A percentile compares a stretch with the other conserved stretches of the same genome.
phyloP scores from a whole-genome alignment of 768 basidiomycete species.

The Roridomyces roridus region DNA sequence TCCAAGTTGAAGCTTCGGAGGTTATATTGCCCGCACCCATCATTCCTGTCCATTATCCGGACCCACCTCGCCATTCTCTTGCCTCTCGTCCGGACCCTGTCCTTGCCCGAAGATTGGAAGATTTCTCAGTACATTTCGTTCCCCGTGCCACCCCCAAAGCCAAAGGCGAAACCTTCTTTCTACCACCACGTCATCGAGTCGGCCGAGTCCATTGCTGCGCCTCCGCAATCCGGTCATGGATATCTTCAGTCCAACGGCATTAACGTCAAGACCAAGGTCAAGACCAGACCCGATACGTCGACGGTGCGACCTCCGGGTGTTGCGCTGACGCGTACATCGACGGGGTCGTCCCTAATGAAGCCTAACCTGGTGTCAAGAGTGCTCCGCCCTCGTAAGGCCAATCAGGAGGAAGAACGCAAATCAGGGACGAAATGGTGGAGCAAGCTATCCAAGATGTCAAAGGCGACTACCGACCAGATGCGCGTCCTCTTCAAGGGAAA shows the following conservation, averaged over 20 bases:
- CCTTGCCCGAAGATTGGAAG: constrained; percentile 13
- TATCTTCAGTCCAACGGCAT: constrained; percentile 4
- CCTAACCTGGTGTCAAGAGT: background rate
- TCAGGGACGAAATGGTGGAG: background rate
- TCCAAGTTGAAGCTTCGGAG: background rate
- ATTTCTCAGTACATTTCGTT: constrained; percentile 15
- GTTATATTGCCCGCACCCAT: no score
- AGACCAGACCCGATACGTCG: background rate
- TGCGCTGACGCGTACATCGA: constrained; percentile 3
- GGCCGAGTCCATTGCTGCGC: constrained; percentile 11
- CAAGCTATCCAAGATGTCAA: background rate
- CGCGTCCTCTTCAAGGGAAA: constrained; percentile 4
- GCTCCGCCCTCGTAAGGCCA: background rate
- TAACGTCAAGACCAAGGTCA: background rate
- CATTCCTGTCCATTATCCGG: background rate
- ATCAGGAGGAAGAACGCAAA: background rate
- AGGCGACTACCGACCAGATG: constrained; percentile 3
- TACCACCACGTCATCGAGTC: constrained; percentile 8
- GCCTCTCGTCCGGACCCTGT: constrained; percentile 9
- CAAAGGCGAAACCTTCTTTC: background rate
- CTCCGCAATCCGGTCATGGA: constrained; percentile 9
- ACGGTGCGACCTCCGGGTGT: background rate
- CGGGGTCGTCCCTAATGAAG: constrained; percentile 8
- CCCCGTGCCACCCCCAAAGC: background rate
- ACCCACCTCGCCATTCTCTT: background rate